Evolutionary conservation across 129 eudicot genomes (phyloP).

Genomic region (Deinandra increscens): DNA sequence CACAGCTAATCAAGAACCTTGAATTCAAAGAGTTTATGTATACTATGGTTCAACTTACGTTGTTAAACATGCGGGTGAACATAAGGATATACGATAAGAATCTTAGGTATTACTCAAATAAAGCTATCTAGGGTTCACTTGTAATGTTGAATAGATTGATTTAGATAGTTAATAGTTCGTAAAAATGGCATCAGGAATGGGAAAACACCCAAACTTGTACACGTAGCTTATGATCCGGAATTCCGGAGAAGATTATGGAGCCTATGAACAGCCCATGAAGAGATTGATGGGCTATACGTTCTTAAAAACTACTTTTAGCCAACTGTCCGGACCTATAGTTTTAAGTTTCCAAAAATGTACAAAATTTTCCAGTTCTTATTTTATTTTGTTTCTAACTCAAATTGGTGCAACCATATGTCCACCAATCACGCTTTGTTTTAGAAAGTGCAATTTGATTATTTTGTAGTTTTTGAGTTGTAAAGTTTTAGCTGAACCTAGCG

Average conservation of each 20-base stretch:
- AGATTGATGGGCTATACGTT: not conserved
- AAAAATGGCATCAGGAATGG: not conserved
- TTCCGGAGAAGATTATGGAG: not conserved
- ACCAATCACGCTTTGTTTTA: not conserved
- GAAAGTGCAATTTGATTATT: not conserved
- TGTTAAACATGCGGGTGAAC: not conserved
- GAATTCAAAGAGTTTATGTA: not conserved
- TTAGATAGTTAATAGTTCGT: no score
- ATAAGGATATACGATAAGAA: not conserved
- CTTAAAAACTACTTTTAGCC: not conserved
- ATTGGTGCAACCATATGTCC: not conserved
- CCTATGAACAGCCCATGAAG: not conserved
- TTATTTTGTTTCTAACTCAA: not conserved
- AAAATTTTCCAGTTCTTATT: not conserved
- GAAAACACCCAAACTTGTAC: not conserved
- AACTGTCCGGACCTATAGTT: not conserved
- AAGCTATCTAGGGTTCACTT: constrained; percentile 1
- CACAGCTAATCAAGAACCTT: not conserved
- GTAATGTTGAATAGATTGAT: not conserved
- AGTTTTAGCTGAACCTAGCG: not conserved
- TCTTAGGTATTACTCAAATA: not conserved
- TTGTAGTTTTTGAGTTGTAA: not conserved
- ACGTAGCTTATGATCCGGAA: not conserved
- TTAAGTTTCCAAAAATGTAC: not conserved
- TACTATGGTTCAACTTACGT: not conserved